Conservation (phyloP, 768 basidiomycete genomes). For the Mycena crocata region DNA sequence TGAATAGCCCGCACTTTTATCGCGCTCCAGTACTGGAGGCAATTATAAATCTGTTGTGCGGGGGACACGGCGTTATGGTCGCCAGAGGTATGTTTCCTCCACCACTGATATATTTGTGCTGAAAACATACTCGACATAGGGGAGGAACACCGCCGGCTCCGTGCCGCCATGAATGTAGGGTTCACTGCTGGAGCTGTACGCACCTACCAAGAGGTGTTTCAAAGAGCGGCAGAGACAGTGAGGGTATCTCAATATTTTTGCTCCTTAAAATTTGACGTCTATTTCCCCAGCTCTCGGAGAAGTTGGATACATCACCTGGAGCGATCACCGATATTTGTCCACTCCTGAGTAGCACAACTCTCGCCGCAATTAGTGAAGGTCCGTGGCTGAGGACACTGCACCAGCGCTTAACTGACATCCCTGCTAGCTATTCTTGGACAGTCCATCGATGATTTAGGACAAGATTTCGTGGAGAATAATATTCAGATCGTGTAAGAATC, state of each 20-base stretch:
- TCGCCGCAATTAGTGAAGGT: constrained; percentile 1
- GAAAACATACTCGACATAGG: neutral
- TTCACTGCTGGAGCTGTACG: constrained; percentile 9
- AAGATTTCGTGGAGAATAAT: constrained; percentile 4
- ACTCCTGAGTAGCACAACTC: constrained; percentile 1
- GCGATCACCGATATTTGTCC: neutral
- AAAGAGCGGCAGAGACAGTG: neutral
- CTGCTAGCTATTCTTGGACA: neutral
- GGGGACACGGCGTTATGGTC: neutral
- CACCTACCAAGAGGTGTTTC: neutral
- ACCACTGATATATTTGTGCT: neutral
- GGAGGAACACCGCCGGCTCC: constrained; percentile 1
- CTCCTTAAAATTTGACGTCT: neutral
- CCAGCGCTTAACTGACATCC: too few relatives aligned
- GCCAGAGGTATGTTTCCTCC: neutral
- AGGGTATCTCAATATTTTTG: neutral
- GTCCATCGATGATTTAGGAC: neutral
- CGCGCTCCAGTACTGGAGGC: neutral
- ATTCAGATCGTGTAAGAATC: neutral
- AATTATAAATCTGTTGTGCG: neutral
- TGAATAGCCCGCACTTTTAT: constrained; percentile 6
- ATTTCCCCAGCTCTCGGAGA: neutral
- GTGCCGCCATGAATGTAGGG: constrained; percentile 2
- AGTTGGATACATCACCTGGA: neutral
- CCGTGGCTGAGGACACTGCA: too few relatives aligned